Evolutionary conservation across 2,329 filamentous ascomycete genomes (phyloP).

Genomic region (Fusarium guadeloupense): DNA sequence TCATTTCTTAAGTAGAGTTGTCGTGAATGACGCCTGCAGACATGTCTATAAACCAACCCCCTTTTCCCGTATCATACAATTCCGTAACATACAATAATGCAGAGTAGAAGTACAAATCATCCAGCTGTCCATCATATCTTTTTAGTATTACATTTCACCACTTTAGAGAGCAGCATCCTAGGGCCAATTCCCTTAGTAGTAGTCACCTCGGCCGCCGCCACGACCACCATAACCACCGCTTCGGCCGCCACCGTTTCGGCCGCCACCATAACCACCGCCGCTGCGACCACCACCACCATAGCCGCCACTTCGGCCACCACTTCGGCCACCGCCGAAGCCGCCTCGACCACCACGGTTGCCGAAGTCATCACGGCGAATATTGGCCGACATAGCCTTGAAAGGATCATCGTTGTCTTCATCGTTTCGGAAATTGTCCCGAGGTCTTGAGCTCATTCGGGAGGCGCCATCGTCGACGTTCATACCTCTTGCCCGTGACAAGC

Average conservation of each 20-base stretch:
- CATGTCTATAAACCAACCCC: constrained; percentile 39
- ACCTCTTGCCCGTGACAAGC: constrained; percentile 43
- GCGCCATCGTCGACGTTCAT: constrained; percentile 48
- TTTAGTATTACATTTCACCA: constrained; percentile 35
- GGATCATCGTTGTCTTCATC: constrained; percentile 21
- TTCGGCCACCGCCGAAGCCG: constrained; percentile 29
- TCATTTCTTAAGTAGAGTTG: constrained; percentile 43
- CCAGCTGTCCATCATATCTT: constrained; percentile 28
- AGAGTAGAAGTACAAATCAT: constrained; percentile 43
- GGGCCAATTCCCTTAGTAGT: constrained; percentile 10
- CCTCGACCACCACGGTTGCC: constrained; percentile 8
- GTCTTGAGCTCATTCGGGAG: not conserved
- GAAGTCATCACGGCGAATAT: constrained; percentile 40
- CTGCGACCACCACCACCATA: constrained; percentile 29
- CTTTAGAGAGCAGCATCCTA: not conserved
- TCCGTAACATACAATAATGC: constrained; percentile 36
- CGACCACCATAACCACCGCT: constrained; percentile 4
- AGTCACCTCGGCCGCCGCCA: too few species aligned
- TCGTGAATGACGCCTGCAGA: constrained; percentile 37
- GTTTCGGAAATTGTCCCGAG: not conserved
- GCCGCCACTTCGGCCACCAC: not conserved
- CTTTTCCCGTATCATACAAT: constrained; percentile 40
- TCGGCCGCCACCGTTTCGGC: constrained; percentile 26
- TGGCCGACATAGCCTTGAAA: constrained; percentile 43
- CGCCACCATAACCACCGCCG: constrained; percentile 13